Base-by-base conservation (phyloP, 1,284 basidiomycete genomes). In the Filobasidium uniguttulatum region DNA sequence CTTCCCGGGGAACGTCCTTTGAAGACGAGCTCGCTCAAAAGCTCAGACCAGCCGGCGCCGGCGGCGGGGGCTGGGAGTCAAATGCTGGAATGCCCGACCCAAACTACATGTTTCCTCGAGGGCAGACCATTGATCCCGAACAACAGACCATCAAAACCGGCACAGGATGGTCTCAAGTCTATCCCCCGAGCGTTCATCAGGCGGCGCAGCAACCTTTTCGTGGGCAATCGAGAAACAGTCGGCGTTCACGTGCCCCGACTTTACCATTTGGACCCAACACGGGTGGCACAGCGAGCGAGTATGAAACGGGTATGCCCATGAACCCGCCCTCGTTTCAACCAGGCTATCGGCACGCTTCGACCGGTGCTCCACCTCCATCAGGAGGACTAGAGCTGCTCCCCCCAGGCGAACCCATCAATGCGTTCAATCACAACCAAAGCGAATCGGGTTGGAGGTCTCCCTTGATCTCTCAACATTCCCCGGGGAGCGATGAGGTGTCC, bases 361-460 rank as follows among this genome's bases (percentile, higher is more conserved):
- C 9, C 26, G 22, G 40, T n/a, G 37, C 31, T 44, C 41, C 48
- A 34, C 10, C 38, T n/a, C 5, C 44, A 48, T 41, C 45, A 31
- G 17, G 37, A 6, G 22, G 26, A 26, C 23, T 28, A 23, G 30
- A 34, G 3, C 19, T 25, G 48, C 22, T 34, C 33, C 23, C 22
- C 28, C 7, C 33, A n/a, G 19, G 36, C 36, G 17, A 29, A 20
- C n/a, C 26, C 26, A 30, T 15, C 36, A 9, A 33, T 46, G 3
- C 44, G 41, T n/a, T n/a, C n/a, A n/a, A n/a, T n/a, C n/a, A n/a
- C n/a, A n/a, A n/a, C n/a, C n/a, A n/a, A n/a, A n/a, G 23, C 19
- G 38, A 25, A 19, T 29, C 26, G 28, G 53, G 49, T n/a, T 54
- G 53, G 53, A 35, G 43, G n/a, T 47, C 44, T 10, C 53, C 53